Percentiles rank a stretch among this genome's conserved stretches.
Conservation (phyloP, 164 flowering plant genomes). For the Dillenia turbinata region DNA sequence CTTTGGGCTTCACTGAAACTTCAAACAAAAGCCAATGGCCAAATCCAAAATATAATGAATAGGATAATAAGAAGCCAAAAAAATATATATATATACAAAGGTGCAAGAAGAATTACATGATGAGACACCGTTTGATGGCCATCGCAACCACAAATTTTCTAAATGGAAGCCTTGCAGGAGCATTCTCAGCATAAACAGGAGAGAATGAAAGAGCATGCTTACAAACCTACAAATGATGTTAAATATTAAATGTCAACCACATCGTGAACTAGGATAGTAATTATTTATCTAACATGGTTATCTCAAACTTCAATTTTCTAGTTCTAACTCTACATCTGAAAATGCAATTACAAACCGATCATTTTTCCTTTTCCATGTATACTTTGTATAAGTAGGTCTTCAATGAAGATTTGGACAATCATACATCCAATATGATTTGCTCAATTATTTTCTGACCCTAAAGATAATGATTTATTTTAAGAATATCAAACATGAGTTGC, state of each 20-base stretch:
- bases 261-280: too few species aligned
- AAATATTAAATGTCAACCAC: background rate
- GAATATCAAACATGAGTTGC: too few species aligned
- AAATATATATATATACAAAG: constrained; percentile 89
- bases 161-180: constrained; percentile 93
- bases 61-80: constrained; percentile 96
- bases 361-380: too few species aligned
- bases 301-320: too few species aligned
- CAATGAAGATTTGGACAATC: too few species aligned
- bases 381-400: too few species aligned
- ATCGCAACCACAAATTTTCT: constrained; percentile 90
- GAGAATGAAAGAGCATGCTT: constrained; percentile 94
- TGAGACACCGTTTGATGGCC: constrained; percentile 88
- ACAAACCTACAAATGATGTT: constrained; percentile 64
- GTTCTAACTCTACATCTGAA: too few species aligned
- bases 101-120: constrained; percentile 85
- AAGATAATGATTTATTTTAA: too few species aligned
- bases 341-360: too few species aligned
- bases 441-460: too few species aligned
- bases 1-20: constrained; percentile 86
- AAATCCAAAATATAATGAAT: constrained; percentile 94
- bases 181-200: constrained; percentile 97
- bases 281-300: too few species aligned
- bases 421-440: too few species aligned
- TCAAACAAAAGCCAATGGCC: constrained; percentile 93